Conservation (phyloP, 1,284 basidiomycete species). For the Trichosporon ovoides region DNA sequence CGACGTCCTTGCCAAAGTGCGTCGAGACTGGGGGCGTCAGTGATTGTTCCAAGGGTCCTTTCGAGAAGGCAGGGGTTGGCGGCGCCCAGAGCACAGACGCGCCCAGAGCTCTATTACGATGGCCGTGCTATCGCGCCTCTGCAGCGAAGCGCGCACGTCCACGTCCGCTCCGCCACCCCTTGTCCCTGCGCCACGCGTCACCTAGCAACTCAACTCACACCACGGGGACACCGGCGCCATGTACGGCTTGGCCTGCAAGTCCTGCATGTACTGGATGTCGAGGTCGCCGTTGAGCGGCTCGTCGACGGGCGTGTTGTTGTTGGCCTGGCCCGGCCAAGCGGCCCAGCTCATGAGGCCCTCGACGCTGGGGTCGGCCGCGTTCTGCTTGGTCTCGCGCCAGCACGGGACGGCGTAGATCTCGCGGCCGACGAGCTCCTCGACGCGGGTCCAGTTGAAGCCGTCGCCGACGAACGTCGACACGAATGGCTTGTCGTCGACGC, state of each 20-base stretch:
- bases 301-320: slow-evolving; percentile 36
- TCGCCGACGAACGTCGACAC: slow-evolving; percentile 47
- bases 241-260: slow-evolving; percentile 31
- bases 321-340: slow-evolving; percentile 41
- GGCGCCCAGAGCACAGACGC: too few relatives aligned
- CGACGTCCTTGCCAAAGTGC: slow-evolving; percentile 43
- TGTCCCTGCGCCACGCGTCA: background rate
- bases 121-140: too few relatives aligned
- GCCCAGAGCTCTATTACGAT: too few relatives aligned
- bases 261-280: slow-evolving; percentile 23
- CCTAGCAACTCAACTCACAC: slow-evolving; percentile 33
- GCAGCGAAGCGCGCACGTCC: too few relatives aligned
- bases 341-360: slow-evolving; percentile 45
- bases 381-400: slow-evolving; percentile 23
- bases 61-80: too few relatives aligned
- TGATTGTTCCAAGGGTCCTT: background rate
- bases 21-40: slow-evolving; percentile 37
- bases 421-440: slow-evolving; percentile 26
- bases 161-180: background rate
- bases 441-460: slow-evolving; percentile 39
- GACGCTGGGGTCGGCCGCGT: slow-evolving; percentile 19
- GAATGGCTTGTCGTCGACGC: slow-evolving; percentile 40
- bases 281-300: slow-evolving; percentile 25
- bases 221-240: slow-evolving; percentile 47
- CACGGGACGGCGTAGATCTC: slow-evolving; percentile 42